Conservation (phyloP, 352 stramenopile species). For the Phytopythium sindhum region DNA sequence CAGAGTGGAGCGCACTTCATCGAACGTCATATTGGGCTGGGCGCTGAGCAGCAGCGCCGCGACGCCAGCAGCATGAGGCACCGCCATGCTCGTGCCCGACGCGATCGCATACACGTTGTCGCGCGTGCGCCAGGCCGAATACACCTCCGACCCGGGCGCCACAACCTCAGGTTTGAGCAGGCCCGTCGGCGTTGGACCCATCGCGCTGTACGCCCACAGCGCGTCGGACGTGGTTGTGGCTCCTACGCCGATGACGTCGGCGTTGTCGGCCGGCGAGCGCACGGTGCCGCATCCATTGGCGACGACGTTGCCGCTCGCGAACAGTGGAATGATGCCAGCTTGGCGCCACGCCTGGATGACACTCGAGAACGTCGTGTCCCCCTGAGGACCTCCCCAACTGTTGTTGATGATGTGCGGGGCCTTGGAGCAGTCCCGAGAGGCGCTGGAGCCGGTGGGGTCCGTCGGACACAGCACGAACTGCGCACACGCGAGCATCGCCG, state of each 20-base stretch:
- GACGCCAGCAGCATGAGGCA: conserved; percentile 37
- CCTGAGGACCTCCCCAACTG: conserved; percentile 30
- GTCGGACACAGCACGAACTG: conserved; percentile 58
- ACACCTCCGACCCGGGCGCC: conserved; percentile 30
- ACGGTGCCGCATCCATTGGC: conserved; percentile 28
- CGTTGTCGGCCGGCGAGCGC: conserved; percentile 26
- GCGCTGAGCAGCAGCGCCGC: conserved; percentile 39
- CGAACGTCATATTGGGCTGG: conserved; percentile 23
- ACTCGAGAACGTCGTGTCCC: conserved; percentile 20
- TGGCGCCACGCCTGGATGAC: conserved; percentile 34
- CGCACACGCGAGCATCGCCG: conserved; percentile 36
- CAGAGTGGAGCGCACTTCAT: conserved; percentile 22
- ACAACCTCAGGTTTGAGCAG: conserved; percentile 43
- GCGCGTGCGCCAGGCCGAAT: conserved; percentile 30
- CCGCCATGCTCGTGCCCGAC: conserved; percentile 49
- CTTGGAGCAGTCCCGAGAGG: conserved; percentile 32
- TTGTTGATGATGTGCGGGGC: conserved; percentile 49
- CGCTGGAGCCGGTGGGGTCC: conserved; percentile 25
- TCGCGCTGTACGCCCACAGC: conserved; percentile 27
- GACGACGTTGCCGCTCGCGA: conserved; percentile 34
- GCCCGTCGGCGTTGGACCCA: conserved; percentile 22
- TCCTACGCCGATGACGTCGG: conserved; percentile 38
- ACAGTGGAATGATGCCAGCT: conserved; percentile 43
- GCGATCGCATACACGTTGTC: conserved; percentile 32
- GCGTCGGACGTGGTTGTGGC: conserved; percentile 19